Evolutionary conservation across 257 asterid species (phyloP).

Genomic region (Echites panduratus): DNA sequence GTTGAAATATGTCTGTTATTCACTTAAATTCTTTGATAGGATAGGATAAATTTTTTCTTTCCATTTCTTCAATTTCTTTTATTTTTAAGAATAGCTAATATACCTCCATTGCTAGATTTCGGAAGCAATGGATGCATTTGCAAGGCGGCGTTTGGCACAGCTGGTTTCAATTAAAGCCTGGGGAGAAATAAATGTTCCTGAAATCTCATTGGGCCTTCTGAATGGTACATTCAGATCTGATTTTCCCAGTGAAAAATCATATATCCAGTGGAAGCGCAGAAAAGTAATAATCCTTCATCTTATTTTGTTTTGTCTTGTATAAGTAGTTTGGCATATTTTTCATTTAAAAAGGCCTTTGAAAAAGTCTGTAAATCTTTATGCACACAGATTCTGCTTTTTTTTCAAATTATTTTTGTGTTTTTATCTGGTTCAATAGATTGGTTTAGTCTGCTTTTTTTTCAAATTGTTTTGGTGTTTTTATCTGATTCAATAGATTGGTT

Average conservation of each 20-base stretch:
- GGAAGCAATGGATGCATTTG: conserved; percentile 62
- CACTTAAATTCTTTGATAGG: background rate
- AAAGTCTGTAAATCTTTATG: background rate
- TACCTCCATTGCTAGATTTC: conserved; percentile 59
- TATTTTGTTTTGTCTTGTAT: background rate
- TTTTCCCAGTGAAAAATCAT: conserved; percentile 63
- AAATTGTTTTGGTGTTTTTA: background rate
- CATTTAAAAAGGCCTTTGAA: background rate
- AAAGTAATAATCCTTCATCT: conserved; percentile 42
- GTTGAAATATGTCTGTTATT: background rate
- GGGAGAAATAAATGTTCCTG: conserved; percentile 70
- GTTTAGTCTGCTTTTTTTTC: background rate
- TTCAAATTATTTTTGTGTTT: background rate
- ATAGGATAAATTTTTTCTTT: background rate
- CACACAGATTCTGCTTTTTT: background rate
- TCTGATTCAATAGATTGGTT: background rate
- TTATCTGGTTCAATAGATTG: background rate
- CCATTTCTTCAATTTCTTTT: conserved; percentile 6
- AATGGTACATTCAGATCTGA: conserved; percentile 72
- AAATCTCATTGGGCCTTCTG: conserved; percentile 65
- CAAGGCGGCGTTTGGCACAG: conserved; percentile 55
- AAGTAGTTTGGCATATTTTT: background rate
- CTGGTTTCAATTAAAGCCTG: conserved; percentile 52
- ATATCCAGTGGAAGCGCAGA: conserved; percentile 79
- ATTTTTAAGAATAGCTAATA: conserved; percentile 19